Base-by-base conservation (phyloP, 2,329 filamentous ascomycete species). In the Lachnum nothofagi region DNA sequence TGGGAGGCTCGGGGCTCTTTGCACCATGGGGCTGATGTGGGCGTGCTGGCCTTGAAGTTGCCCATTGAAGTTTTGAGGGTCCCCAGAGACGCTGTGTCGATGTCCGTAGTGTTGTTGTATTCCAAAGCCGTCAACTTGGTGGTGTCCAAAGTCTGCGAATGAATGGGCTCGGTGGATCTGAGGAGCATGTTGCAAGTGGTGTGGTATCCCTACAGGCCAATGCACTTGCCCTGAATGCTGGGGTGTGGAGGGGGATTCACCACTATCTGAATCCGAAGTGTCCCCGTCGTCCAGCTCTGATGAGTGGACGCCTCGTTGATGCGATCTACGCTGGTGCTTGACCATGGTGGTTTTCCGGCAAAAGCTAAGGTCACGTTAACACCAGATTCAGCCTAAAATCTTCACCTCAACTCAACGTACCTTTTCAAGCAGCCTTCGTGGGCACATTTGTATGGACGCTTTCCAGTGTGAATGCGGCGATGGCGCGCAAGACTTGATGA, bases 321-420 rank as follows among this genome's bases (percentile, higher is more conserved):
- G 79, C 1, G 78, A 80, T 22, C 79, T 72, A 44, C 79, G 71
- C 62, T 83, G 79, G 62, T 83, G 80, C 67, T 84, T 84, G 46
- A 84, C 78, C 80, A 83, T 82, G 47, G 82, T 86, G 4, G 82
- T 86, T 65, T 86, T 86, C 46, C 83, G 75, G 66, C 83, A 86
- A 64, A 86, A 86, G 65, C 83, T 85, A 56, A 9, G 20, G 19
- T 27, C 20, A 17, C 37, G 49, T 63, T 41, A 63, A 56, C 40
- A 37, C 20, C 22, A 29, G n/a, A 50, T 47, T 48, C 42, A 51
- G 38, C 20, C 47, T 51, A 25, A 31, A 29, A 29, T n/a, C n/a
- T n/a, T n/a, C n/a, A n/a, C 17, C 17, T 20, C 35, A 41, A 31
- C 9, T 48, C 38, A 25, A 62, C 60, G 22, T 51, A 66, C 64